Conservation (phyloP, 352 stramenopile species). For the Globisporangium nagaii region DNA sequence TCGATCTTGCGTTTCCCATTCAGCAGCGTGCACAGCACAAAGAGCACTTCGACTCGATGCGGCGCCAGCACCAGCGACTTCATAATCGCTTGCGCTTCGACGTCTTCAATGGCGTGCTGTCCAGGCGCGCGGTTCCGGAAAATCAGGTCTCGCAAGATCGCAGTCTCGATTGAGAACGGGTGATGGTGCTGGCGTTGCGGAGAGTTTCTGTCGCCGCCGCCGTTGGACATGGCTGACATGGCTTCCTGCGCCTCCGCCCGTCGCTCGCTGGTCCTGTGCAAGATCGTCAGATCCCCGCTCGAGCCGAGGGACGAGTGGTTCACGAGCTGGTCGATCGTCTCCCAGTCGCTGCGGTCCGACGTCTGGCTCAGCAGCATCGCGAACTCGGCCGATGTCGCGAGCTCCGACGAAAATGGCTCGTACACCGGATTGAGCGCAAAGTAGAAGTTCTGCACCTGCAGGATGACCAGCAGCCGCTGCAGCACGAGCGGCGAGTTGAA, state of each 20-base stretch:
- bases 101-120: conserved; percentile 54
- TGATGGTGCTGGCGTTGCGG: conserved; percentile 26
- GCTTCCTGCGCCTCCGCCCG: conserved; percentile 8
- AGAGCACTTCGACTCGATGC: conserved; percentile 95
- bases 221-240: too few species aligned
- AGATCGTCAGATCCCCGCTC: conserved; percentile 45
- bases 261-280: conserved; percentile 24
- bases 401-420: conserved; percentile 74
- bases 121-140: conserved; percentile 54
- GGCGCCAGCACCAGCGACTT: conserved; percentile 90
- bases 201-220: not conserved
- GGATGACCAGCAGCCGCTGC: conserved; percentile 58
- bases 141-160: conserved; percentile 69
- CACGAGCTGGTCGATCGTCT: conserved; percentile 59
- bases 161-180: conserved; percentile 57
- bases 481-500: conserved; percentile 78
- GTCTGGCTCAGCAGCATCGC: conserved; percentile 75
- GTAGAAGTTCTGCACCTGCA: conserved; percentile 85
- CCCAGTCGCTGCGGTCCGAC: conserved; percentile 69
- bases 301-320: conserved; percentile 37
- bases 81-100: conserved; percentile 84
- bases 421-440: conserved; percentile 80
- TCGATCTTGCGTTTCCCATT: conserved; percentile 93
- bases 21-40: conserved; percentile 95
- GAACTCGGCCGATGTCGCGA: conserved; percentile 78